These are phyloP conservation scores for Boletus sp. DNA, from an alignment of 768 basidiomycete genomes.

Conservation along the genomic window DNA sequence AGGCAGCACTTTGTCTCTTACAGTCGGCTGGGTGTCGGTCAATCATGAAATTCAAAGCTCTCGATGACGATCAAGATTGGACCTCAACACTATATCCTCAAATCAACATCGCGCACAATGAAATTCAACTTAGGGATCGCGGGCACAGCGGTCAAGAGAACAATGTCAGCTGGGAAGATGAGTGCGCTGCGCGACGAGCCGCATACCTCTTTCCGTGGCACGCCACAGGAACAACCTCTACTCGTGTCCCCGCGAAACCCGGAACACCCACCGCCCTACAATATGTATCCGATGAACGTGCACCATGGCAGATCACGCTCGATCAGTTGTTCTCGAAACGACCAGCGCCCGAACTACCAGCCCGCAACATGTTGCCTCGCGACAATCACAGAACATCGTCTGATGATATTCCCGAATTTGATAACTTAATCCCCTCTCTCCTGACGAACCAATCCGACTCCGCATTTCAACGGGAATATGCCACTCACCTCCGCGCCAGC, in stretches of 20 bases:
- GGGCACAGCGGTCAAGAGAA: too few species aligned
- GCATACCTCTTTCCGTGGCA: background rate
- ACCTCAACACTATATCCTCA: too few species aligned
- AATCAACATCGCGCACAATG: too few species aligned
- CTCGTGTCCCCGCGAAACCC: too few species aligned
- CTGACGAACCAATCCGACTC: background rate
- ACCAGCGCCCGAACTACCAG: background rate
- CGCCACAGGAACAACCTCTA: background rate
- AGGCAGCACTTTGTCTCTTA: constrained; percentile 37
- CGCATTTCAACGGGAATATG: constrained; percentile 12
- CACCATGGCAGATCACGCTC: background rate
- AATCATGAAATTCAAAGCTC: constrained; percentile 32
- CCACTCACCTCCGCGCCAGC: background rate
- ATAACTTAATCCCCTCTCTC: background rate
- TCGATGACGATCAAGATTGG: background rate
- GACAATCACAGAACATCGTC: background rate
- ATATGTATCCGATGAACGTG: background rate
- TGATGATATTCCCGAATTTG: background rate
- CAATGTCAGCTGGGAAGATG: too few species aligned
- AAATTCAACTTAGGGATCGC: too few species aligned
- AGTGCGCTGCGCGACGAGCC: too few species aligned
- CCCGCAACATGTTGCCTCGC: background rate
- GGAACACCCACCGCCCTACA: too few species aligned
- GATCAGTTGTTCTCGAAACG: background rate
- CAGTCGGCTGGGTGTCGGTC: constrained; percentile 25